phyloP scores from a whole-genome alignment of 2,329 filamentous ascomycete genomes.

The Coniochaeta sp. region DNA sequence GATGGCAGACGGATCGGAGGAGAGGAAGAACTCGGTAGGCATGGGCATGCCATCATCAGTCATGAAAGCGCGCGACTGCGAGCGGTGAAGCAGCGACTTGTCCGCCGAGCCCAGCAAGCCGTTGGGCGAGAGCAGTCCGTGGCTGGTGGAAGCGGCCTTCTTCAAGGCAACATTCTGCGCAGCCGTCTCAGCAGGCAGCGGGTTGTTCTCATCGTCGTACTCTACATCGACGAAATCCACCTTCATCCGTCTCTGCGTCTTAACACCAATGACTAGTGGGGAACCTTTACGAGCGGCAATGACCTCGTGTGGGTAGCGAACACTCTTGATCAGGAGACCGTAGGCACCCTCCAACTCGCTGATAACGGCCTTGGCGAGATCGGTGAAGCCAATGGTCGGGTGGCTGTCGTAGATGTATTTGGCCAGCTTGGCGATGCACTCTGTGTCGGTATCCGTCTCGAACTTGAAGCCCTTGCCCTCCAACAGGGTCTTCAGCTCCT shows the following conservation, averaged over 20 bases:
- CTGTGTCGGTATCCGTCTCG: constrained; percentile 98
- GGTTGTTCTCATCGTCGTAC: constrained; percentile 77
- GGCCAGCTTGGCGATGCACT: constrained; percentile 97
- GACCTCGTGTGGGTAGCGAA: constrained; percentile 96
- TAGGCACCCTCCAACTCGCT: constrained; percentile 98
- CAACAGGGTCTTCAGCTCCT: constrained; percentile 92
- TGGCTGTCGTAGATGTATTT: constrained; percentile 98
- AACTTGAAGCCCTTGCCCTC: constrained; percentile 95
- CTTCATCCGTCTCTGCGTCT: constrained; percentile 98
- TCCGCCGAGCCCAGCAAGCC: constrained; percentile 80
- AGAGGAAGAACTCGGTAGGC: constrained; percentile 98
- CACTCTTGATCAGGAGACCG: constrained; percentile 93
- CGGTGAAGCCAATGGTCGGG: constrained; percentile 90
- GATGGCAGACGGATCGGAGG: constrained; percentile 95
- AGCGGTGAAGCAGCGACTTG: constrained; percentile 97
- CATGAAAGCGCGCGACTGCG: constrained; percentile 97
- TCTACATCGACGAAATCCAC: constrained; percentile 99
- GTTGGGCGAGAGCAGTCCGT: constrained; percentile 58
- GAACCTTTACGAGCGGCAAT: constrained; percentile 98
- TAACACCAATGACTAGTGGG: constrained; percentile 92
- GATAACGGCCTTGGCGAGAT: constrained; percentile 94
- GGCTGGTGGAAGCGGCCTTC: constrained; percentile 76
- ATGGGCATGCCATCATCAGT: constrained; percentile 97
- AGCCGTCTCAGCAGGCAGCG: constrained; percentile 85
- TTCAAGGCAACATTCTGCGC: constrained; percentile 96